These are phyloP conservation scores for Cryphonectria japonica DNA, from an alignment of 2,329 filamentous ascomycete genomes.

Conservation along the genomic window DNA sequence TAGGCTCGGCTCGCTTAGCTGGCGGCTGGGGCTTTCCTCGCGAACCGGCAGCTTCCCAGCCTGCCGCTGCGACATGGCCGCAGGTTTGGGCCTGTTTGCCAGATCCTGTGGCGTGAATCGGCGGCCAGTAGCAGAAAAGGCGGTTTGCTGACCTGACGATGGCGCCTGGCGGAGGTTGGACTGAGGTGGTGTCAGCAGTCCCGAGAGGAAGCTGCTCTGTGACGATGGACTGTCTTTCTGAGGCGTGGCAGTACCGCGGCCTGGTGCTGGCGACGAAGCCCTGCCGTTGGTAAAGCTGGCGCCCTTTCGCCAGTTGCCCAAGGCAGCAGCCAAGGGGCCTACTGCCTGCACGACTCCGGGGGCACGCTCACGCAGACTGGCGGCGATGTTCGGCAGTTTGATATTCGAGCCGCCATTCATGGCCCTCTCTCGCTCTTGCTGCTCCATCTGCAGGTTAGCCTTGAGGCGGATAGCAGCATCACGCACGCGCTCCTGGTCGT, in stretches of 20 bases:
- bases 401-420: slow-evolving; percentile 70
- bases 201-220: slow-evolving; percentile 68
- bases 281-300: slow-evolving; percentile 55
- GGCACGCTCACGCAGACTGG: slow-evolving; percentile 74
- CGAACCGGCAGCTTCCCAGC: slow-evolving; percentile 46
- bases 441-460: slow-evolving; percentile 96
- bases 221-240: slow-evolving; percentile 60
- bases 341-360: slow-evolving; percentile 85
- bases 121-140: slow-evolving; percentile 63
- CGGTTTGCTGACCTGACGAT: slow-evolving; percentile 54
- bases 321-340: slow-evolving; percentile 81
- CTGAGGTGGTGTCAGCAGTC: slow-evolving; percentile 86
- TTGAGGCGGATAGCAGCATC: slow-evolving; percentile 92
- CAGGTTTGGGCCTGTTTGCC: slow-evolving; percentile 43
- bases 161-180: slow-evolving; percentile 70
- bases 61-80: slow-evolving; percentile 40
- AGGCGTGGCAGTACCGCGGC: slow-evolving; percentile 56
- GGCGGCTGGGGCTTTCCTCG: slow-evolving; percentile 46
- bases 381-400: slow-evolving; percentile 75
- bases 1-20: slow-evolving; percentile 40
- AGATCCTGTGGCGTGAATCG: slow-evolving; percentile 58
- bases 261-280: slow-evolving; percentile 44
- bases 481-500: slow-evolving; percentile 78
- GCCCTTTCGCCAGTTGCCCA: slow-evolving; percentile 88
- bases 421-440: slow-evolving; percentile 88